Conservation (phyloP, 2,329 filamentous ascomycete genomes). For the Alternaria solani region DNA sequence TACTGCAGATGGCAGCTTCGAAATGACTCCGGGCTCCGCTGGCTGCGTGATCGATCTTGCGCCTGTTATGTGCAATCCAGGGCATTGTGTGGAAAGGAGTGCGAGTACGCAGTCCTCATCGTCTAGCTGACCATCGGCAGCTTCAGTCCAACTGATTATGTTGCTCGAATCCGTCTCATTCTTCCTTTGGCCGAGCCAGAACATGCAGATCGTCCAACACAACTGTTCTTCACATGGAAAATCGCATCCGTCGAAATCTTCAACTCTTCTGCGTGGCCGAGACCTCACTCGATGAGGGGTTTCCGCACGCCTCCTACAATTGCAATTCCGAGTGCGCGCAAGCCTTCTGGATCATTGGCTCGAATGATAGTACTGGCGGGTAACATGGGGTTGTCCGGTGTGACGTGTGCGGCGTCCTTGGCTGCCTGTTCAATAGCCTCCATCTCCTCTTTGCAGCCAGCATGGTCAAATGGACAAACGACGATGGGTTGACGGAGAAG, state of each 20-base stretch:
- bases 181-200: not conserved
- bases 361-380: constrained; percentile 84
- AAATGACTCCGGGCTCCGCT: not conserved
- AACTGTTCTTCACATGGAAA: not conserved
- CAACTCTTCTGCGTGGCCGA: not conserved
- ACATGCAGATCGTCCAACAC: not conserved
- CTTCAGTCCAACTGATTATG: not conserved
- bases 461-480: constrained; percentile 93
- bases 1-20: constrained; percentile 5
- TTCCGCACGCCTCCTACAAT: constrained; percentile 70
- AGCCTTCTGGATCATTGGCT: constrained; percentile 73
- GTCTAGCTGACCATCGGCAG: not conserved
- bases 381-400: constrained; percentile 91
- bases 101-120: not conserved
- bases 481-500: constrained; percentile 90
- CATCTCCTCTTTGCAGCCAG: constrained; percentile 98
- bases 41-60: not conserved
- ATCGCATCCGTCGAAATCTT: not conserved
- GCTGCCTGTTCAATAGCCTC: constrained; percentile 96
- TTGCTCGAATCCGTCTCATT: not conserved
- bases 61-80: constrained; percentile 1
- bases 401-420: constrained; percentile 87
- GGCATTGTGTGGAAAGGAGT: not conserved
- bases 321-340: constrained; percentile 67
- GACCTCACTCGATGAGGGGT: constrained; percentile 69